Conservation (phyloP, 148 eudicot genomes). For the Camellia lanceoleosa region DNA sequence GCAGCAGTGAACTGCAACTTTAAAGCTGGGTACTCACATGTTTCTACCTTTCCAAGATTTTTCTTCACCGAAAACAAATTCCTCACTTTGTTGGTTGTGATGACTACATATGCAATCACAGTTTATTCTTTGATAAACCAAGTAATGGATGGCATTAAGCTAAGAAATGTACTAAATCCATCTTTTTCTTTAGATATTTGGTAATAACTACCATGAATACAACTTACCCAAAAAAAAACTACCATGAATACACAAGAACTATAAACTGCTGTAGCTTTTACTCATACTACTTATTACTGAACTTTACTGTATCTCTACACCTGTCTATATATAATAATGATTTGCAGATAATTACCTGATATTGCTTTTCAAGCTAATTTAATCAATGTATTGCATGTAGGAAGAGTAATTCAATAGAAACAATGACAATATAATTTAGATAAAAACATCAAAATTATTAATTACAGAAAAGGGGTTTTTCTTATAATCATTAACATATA, state of each 20-base stretch:
- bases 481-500: not conserved
- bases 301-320: not conserved
- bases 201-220: not conserved
- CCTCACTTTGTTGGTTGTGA: constrained; percentile 1
- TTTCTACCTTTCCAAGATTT: not conserved
- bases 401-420: not conserved
- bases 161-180: constrained; percentile 5
- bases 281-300: not conserved
- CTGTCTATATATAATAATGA: not conserved
- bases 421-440: not conserved
- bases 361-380: not conserved
- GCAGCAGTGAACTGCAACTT: not conserved
- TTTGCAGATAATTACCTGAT: not conserved
- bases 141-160: not conserved
- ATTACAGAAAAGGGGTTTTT: not conserved
- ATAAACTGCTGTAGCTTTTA: not conserved
- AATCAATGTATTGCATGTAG: not conserved
- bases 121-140: not conserved
- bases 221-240: too few relatives aligned
- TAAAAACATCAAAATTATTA: not conserved
- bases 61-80: not conserved
- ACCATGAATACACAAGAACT: not conserved
- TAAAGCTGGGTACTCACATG: not conserved
- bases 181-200: not conserved
- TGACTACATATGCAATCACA: not conserved